Percentiles rank a stretch among this genome's conserved stretches.
Conservation (phyloP, 2,329 filamentous ascomycete species). For the Pseudophaeomoniella oleicola region DNA sequence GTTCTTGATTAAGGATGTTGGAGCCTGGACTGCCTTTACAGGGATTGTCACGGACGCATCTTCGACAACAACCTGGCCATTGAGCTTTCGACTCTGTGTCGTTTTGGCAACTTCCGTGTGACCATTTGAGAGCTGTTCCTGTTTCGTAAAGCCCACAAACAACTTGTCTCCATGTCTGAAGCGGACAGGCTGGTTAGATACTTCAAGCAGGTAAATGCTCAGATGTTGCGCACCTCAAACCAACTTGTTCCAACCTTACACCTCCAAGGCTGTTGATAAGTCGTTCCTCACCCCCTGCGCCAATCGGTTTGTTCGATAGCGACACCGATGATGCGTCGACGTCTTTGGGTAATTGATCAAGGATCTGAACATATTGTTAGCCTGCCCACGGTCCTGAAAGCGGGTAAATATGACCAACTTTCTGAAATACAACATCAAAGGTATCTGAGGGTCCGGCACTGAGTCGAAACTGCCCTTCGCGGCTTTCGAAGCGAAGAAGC, state of each 20-base stretch:
- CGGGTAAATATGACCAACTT: too few species aligned
- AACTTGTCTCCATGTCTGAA: slow-evolving; percentile 77
- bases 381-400: too few species aligned
- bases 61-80: slow-evolving; percentile 45
- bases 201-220: neutral
- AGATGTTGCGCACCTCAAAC: slow-evolving; percentile 33
- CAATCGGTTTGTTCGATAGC: slow-evolving; percentile 46
- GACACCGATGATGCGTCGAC: slow-evolving; percentile 39
- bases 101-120: slow-evolving; percentile 15
- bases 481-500: slow-evolving; percentile 75
- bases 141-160: slow-evolving; percentile 65
- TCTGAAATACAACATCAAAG: too few species aligned
- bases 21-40: slow-evolving; percentile 12
- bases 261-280: slow-evolving; percentile 35
- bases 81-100: slow-evolving; percentile 45
- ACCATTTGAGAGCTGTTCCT: slow-evolving; percentile 35
- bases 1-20: slow-evolving; percentile 53
- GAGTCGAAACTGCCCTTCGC: slow-evolving; percentile 83
- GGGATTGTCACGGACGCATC: slow-evolving; percentile 18
- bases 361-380: slow-evolving; percentile 23
- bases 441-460: slow-evolving; percentile 59
- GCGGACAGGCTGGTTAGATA: slow-evolving; percentile 6
- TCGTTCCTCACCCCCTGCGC: slow-evolving; percentile 36
- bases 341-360: slow-evolving; percentile 44
- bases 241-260: slow-evolving; percentile 42